These are phyloP conservation scores for Hemisphaericaspora xylanilytica DNA, from an alignment of 1,139 yeast genomes.

Conservation along the genomic window DNA sequence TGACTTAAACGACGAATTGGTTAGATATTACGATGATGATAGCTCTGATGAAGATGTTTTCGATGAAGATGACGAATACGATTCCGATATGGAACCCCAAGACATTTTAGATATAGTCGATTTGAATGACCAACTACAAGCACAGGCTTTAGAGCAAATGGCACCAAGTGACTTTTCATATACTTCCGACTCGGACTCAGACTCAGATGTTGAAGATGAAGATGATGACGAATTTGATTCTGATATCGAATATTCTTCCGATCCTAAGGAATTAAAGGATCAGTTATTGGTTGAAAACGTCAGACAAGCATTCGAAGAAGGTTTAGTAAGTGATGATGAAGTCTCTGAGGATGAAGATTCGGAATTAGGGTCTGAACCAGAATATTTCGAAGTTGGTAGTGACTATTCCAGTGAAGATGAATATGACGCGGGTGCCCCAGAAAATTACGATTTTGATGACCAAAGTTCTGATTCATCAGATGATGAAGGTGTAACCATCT, in stretches of 20 bases:
- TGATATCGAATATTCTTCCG: slow-evolving; percentile 26
- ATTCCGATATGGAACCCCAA: slow-evolving; percentile 25
- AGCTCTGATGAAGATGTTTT: slow-evolving; percentile 5
- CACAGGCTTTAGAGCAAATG: slow-evolving; percentile 21
- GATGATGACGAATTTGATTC: slow-evolving; percentile 6
- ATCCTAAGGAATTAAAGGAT: slow-evolving; percentile 32
- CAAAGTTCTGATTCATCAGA: slow-evolving; percentile 27
- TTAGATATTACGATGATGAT: slow-evolving; percentile 36
- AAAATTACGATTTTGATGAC: slow-evolving; percentile 21
- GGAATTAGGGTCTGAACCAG: slow-evolving; percentile 30
- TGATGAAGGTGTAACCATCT: slow-evolving; percentile 45
- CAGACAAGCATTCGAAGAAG: slow-evolving; percentile 41
- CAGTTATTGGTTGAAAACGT: slow-evolving; percentile 39
- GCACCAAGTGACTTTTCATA: slow-evolving; percentile 6
- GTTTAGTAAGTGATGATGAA: slow-evolving; percentile 33
- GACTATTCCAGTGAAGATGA: slow-evolving; percentile 21
- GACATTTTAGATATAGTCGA: slow-evolving; percentile 35
- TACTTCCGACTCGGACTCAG: neutral
- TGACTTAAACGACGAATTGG: slow-evolving; percentile 42
- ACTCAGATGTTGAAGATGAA: no score
- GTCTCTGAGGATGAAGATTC: slow-evolving; percentile 28
- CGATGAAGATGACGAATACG: slow-evolving; percentile 14
- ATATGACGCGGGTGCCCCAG: slow-evolving; percentile 23
- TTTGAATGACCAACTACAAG: slow-evolving; percentile 37
- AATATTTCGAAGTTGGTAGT: slow-evolving; percentile 33